Conservation (phyloP, 768 basidiomycete genomes). For the Mycena polygramma region DNA sequence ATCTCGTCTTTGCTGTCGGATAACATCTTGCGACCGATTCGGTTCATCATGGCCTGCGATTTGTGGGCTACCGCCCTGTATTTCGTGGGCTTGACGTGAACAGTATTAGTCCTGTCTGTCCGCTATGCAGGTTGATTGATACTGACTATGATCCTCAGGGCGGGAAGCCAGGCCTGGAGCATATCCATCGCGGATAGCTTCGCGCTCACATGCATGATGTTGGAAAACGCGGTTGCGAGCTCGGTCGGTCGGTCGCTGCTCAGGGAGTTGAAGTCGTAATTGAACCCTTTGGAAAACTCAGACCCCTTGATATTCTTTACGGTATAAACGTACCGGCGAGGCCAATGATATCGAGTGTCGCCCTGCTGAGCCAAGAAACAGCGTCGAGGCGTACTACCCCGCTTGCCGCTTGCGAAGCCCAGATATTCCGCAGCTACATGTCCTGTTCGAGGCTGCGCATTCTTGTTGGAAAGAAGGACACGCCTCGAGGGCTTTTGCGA, state of each 20-base stretch:
- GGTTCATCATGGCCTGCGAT: slow-evolving; percentile 53
- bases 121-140: neutral
- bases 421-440: slow-evolving; percentile 66
- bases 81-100: slow-evolving; percentile 43
- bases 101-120: neutral
- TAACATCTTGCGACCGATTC: slow-evolving; percentile 64
- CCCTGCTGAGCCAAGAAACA: slow-evolving; percentile 72
- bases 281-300: slow-evolving; percentile 41
- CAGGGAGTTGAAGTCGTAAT: slow-evolving; percentile 43
- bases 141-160: slow-evolving; percentile 48
- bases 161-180: slow-evolving; percentile 9
- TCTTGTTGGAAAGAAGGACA: no score
- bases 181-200: neutral
- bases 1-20: slow-evolving; percentile 59
- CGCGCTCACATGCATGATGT: slow-evolving; percentile 46
- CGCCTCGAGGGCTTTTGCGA: slow-evolving; percentile 53
- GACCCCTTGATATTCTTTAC: slow-evolving; percentile 32
- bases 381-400: slow-evolving; percentile 61
- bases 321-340: slow-evolving; percentile 66
- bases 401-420: slow-evolving; percentile 50
- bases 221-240: slow-evolving; percentile 57
- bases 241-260: slow-evolving; percentile 44
- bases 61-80: slow-evolving; percentile 33
- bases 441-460: no score
- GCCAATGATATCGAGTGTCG: slow-evolving; percentile 84